These are phyloP conservation scores for Bolboschoenoplectus hybrid DNA, from an alignment of 202 grass and related monocot genomes.

Conservation along the genomic window DNA sequence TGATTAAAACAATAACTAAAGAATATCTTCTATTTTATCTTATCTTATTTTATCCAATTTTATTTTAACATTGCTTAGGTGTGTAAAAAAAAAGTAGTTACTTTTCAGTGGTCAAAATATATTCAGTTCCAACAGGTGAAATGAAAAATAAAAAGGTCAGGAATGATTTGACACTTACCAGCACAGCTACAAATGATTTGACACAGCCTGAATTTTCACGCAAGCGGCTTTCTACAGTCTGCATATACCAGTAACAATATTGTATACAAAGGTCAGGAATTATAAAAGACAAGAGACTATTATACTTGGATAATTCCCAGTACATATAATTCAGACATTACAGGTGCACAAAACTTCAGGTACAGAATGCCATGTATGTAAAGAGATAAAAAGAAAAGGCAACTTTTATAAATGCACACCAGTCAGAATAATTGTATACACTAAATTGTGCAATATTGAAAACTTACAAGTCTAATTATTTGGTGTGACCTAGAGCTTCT, in stretches of 20 bases:
- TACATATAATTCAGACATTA: slow-evolving; percentile 16
- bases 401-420: slow-evolving; percentile 2
- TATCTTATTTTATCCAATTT: not conserved
- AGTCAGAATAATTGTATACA: not conserved
- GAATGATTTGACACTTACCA: slow-evolving; percentile 57
- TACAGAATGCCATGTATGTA: slow-evolving; percentile 6
- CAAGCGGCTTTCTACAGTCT: slow-evolving; percentile 85
- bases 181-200: slow-evolving; percentile 92
- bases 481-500: slow-evolving; percentile 95
- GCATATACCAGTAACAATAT: slow-evolving; percentile 35
- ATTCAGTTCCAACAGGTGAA: not conserved
- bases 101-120: not conserved
- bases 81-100: not conserved
- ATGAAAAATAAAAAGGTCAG: slow-evolving; percentile 20
- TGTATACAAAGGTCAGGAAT: not conserved
- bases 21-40: not conserved
- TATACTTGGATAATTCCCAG: slow-evolving; percentile 10
- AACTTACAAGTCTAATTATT: slow-evolving; percentile 97
- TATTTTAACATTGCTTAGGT: not conserved
- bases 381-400: not conserved
- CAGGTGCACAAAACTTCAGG: not conserved
- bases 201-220: slow-evolving; percentile 90
- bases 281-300: slow-evolving; percentile 7
- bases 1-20: not conserved
- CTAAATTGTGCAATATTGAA: not conserved